Evolutionary conservation across 371 early-diverging fungal species (phyloP).

Genomic region (Mortierella sp.): DNA sequence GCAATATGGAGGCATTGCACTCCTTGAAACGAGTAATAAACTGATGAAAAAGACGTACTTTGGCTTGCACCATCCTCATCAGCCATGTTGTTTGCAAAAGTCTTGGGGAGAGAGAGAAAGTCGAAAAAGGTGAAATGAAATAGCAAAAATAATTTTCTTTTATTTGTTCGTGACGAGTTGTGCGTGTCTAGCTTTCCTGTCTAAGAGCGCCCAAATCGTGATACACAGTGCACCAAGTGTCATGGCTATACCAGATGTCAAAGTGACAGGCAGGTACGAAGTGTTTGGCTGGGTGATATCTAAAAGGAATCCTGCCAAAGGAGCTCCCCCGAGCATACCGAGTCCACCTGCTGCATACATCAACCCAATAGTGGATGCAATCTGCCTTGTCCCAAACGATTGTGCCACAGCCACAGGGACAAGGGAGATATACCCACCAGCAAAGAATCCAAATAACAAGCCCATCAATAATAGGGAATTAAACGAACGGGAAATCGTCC

Average conservation of each 20-base stretch:
- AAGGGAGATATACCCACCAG: constrained; percentile 39
- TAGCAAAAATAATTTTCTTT: not conserved
- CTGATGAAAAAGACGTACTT: constrained; percentile 19
- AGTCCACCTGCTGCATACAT: constrained; percentile 47
- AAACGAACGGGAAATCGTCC: constrained; percentile 39
- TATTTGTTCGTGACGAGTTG: constrained; percentile 17
- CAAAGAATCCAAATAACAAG: constrained; percentile 43
- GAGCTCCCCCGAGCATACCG: constrained; percentile 50
- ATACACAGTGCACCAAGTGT: constrained; percentile 33
- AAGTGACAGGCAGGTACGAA: constrained; percentile 46
- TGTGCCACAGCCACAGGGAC: constrained; percentile 48
- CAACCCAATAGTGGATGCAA: constrained; percentile 47
- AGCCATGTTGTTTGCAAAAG: constrained; percentile 17
- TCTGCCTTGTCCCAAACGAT: constrained; percentile 45
- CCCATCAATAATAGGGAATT: constrained; percentile 27
- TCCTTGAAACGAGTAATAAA: not conserved
- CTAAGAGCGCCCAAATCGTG: constrained; percentile 30
- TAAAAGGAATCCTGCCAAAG: constrained; percentile 43
- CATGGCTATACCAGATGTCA: constrained; percentile 38
- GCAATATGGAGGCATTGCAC: not conserved
- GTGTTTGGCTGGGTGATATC: constrained; percentile 41
- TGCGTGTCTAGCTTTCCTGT: constrained; percentile 9
- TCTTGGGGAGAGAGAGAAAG: not conserved
- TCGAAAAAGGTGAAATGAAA: constrained; percentile 3
- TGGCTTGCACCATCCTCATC: constrained; percentile 32